Conservation (phyloP, 495 filamentous ascomycete species). For the Penicillium flavigenum region DNA sequence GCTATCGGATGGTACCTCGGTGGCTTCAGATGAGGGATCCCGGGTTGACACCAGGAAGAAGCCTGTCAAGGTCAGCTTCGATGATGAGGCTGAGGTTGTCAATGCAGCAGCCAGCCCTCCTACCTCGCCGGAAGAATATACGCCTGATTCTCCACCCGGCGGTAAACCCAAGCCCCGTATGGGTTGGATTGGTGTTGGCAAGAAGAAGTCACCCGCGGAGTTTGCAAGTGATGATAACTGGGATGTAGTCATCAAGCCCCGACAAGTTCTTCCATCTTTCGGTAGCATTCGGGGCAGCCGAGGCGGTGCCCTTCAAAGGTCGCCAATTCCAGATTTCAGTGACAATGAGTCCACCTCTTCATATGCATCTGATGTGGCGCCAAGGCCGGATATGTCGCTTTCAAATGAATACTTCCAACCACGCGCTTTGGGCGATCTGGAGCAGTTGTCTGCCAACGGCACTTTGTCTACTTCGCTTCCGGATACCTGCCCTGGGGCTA, state of each 20-base stretch:
- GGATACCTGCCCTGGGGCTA: neutral
- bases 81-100: constrained; percentile 65
- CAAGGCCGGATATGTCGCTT: constrained; percentile 26
- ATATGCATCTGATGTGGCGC: constrained; percentile 31
- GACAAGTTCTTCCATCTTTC: constrained; percentile 77
- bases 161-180: constrained; percentile 44
- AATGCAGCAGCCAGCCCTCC: constrained; percentile 57
- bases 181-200: constrained; percentile 56
- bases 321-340: constrained; percentile 29
- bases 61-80: constrained; percentile 79
- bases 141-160: constrained; percentile 51
- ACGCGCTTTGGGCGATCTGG: constrained; percentile 13
- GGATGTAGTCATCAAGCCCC: constrained; percentile 68
- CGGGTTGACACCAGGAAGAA: constrained; percentile 59
- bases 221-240: constrained; percentile 52
- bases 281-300: constrained; percentile 65
- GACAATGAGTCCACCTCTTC: constrained; percentile 42
- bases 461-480: neutral
- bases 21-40: constrained; percentile 58
- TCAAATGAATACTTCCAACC: constrained; percentile 41
- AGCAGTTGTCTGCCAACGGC: constrained; percentile 19
- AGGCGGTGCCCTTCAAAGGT: constrained; percentile 26
- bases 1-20: constrained; percentile 58
- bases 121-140: constrained; percentile 50
- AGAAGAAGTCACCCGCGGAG: constrained; percentile 43